phyloP scores from a whole-genome alignment of 2,329 filamentous ascomycete species.

The Aureobasidium zeae region DNA sequence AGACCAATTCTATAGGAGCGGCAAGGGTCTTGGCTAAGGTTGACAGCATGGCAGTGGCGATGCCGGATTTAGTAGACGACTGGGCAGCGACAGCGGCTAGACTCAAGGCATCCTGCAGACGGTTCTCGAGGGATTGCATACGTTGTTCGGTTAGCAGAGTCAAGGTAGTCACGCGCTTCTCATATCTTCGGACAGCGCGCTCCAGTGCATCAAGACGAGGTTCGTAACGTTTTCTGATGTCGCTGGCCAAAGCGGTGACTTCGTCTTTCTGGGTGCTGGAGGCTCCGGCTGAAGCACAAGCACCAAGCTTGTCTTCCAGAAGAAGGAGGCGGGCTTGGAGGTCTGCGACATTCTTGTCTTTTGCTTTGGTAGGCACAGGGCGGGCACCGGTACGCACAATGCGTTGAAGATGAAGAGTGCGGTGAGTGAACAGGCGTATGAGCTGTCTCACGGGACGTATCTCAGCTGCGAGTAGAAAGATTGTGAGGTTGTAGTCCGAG shows the following conservation, averaged over 20 bases:
- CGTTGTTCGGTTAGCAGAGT: constrained; percentile 67
- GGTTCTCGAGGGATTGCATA: constrained; percentile 60
- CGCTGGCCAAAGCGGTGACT: constrained; percentile 32
- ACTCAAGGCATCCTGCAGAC: constrained; percentile 67
- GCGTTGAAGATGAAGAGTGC: constrained; percentile 73
- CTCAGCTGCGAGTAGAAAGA: constrained; percentile 82
- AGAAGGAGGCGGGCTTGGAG: constrained; percentile 24
- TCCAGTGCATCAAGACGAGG: constrained; percentile 82
- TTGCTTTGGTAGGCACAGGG: constrained; percentile 7
- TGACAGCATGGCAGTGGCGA: constrained; percentile 19
- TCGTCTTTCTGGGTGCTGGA: constrained; percentile 25
- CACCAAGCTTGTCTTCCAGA: constrained; percentile 25
- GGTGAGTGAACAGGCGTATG: constrained; percentile 66
- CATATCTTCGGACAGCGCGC: constrained; percentile 79
- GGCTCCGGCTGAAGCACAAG: background rate
- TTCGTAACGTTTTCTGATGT: constrained; percentile 57
- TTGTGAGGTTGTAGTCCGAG: constrained; percentile 84
- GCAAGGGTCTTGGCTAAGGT: constrained; percentile 15
- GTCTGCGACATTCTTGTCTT: constrained; percentile 18
- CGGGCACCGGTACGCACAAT: constrained; percentile 42
- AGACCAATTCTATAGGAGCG: constrained; percentile 1
- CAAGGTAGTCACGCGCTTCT: constrained; percentile 73
- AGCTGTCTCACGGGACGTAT: constrained; percentile 73
- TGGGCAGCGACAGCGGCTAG: constrained; percentile 67
- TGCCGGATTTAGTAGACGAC: constrained; percentile 23